A percentile compares a stretch with the other conserved stretches of the same genome.
These are phyloP conservation scores for Naganishia vishniacii DNA, from an alignment of 768 basidiomycete species.

Conservation along the genomic window DNA sequence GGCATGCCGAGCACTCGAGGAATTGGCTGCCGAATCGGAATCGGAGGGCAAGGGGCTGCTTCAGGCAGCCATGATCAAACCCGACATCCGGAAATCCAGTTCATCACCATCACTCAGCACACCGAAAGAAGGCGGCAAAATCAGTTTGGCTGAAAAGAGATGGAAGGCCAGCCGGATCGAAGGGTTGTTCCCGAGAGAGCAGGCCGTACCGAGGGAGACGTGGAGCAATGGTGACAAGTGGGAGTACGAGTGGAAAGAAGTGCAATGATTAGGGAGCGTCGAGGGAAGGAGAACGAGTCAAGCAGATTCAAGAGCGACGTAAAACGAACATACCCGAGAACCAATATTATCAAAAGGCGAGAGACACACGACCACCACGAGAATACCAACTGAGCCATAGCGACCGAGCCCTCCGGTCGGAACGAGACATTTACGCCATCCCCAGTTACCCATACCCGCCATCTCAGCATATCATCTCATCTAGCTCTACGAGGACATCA, in stretches of 20 bases:
- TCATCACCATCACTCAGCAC: conserved; percentile 57
- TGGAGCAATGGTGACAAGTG: conserved; percentile 69
- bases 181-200: conserved; percentile 72
- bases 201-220: conserved; percentile 72
- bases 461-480: no score
- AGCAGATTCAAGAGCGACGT: no score
- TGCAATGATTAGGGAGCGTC: no score
- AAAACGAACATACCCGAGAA: no score
- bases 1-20: conserved; percentile 73
- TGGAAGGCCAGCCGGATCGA: conserved; percentile 59
- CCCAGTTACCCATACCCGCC: no score
- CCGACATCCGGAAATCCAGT: conserved; percentile 44
- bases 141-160: conserved; percentile 62
- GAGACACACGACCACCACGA: no score
- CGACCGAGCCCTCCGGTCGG: no score
- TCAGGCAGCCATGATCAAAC: conserved; percentile 37
- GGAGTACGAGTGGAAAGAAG: conserved; percentile 67
- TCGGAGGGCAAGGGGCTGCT: conserved; percentile 9
- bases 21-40: conserved; percentile 29
- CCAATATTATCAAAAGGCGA: no score
- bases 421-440: no score
- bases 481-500: no score
- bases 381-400: no score
- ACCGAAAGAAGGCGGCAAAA: conserved; percentile 60
- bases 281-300: no score